These are phyloP conservation scores for Russula sp. DNA, from an alignment of 768 basidiomycete genomes.

Conservation along the genomic window DNA sequence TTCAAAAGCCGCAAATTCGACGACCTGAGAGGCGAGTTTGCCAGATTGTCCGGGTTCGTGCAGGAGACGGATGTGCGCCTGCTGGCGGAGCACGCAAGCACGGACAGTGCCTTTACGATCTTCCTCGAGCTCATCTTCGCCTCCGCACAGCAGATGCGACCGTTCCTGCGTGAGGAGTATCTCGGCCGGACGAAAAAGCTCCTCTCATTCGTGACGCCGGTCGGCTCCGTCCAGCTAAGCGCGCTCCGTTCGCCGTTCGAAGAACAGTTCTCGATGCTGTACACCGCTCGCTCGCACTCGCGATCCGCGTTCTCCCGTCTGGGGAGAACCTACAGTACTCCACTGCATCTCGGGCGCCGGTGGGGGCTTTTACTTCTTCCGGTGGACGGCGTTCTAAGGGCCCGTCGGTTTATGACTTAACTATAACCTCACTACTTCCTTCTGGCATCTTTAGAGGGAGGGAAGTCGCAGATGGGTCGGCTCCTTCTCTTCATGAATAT, in stretches of 20 bases:
- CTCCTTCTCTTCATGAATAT: too few relatives aligned
- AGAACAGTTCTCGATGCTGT: slow-evolving; percentile 63
- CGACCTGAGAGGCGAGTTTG: slow-evolving; percentile 52
- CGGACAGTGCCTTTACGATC: slow-evolving; percentile 69
- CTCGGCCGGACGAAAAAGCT: slow-evolving; percentile 54
- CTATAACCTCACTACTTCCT: not conserved
- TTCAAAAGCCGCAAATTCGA: slow-evolving; percentile 73
- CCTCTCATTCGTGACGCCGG: slow-evolving; percentile 62
- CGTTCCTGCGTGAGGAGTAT: slow-evolving; percentile 26
- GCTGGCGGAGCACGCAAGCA: slow-evolving; percentile 40
- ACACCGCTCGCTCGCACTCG: slow-evolving; percentile 70
- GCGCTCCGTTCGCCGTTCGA: slow-evolving; percentile 41
- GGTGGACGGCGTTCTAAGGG: not conserved
- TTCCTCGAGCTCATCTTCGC: slow-evolving; percentile 79
- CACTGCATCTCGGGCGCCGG: slow-evolving; percentile 54
- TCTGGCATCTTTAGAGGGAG: too few relatives aligned
- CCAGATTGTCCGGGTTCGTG: slow-evolving; percentile 70
- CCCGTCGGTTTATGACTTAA: too few relatives aligned
- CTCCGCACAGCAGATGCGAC: slow-evolving; percentile 38
- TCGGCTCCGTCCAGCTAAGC: slow-evolving; percentile 60
- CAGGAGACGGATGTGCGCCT: slow-evolving; percentile 45
- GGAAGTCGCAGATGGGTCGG: too few relatives aligned
- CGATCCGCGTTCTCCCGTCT: slow-evolving; percentile 57
- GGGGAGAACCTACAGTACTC: slow-evolving; percentile 35
- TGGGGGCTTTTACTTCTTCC: too few relatives aligned